phyloP scores from a whole-genome alignment of 495 filamentous ascomycete genomes.

The Penicillium bialowiezense region DNA sequence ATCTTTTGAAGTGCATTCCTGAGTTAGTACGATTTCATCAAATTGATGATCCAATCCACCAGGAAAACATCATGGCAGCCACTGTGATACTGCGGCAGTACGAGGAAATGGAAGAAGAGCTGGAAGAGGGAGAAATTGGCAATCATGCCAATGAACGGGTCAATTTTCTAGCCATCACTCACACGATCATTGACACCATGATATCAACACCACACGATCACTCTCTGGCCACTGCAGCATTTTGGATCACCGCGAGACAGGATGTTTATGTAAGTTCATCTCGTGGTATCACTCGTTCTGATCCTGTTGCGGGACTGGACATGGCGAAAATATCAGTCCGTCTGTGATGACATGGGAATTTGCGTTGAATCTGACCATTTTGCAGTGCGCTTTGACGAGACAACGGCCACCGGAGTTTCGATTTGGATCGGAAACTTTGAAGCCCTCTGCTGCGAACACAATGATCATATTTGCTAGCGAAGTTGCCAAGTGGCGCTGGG shows the following conservation, averaged over 20 bases:
- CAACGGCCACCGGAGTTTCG: slow-evolving; percentile 13
- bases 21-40: slow-evolving; percentile 19
- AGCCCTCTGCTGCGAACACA: slow-evolving; percentile 14
- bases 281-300: too few species aligned
- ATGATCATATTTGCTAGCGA: slow-evolving; percentile 24
- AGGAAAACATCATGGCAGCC: slow-evolving; percentile 29
- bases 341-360: not conserved
- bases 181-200: slow-evolving; percentile 26
- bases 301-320: too few species aligned
- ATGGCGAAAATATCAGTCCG: too few species aligned
- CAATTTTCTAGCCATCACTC: slow-evolving; percentile 24
- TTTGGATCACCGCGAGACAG: slow-evolving; percentile 27
- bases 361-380: not conserved
- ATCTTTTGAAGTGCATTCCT: slow-evolving; percentile 29
- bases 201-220: slow-evolving; percentile 15
- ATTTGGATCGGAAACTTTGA: slow-evolving; percentile 11
- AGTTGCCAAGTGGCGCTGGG: slow-evolving; percentile 27
- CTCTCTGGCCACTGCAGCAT: slow-evolving; percentile 20
- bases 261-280: slow-evolving; percentile 16
- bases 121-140: slow-evolving; percentile 12
- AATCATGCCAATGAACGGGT: slow-evolving; percentile 5
- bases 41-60: slow-evolving; percentile 13
- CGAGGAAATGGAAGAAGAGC: slow-evolving; percentile 31
- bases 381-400: slow-evolving; percentile 17
- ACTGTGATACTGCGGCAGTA: slow-evolving; percentile 29